Evolutionary conservation across 768 basidiomycete genomes (phyloP), one percentile per base, ranked within the genome.

Genomic region (Clitopilus passeckerianus): DNA sequence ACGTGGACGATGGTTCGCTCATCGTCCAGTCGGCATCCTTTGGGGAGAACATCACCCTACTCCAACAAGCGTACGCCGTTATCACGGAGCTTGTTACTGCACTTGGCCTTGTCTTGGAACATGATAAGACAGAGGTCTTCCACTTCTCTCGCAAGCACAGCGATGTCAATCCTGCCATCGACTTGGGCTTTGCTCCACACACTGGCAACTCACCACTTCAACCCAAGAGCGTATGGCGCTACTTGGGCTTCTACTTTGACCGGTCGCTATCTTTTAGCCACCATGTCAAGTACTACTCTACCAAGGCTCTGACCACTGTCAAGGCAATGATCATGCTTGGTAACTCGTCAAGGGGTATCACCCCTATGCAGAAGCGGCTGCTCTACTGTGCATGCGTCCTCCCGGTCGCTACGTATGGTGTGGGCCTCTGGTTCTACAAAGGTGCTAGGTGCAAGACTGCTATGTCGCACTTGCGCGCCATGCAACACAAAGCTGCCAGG

Each of bases 261-360:
- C 20, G 5, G 16, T 10, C n/a, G 16, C 46, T 50, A 4, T 20
- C 46, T 3, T 50, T 50, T 23, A 22, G 18, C 15, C 16, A 50
- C 16, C 46, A 50, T 22, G 46, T 50, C 46, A 50, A 50, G 16
- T 23, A 3, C 46, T 50, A 50, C n/a, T 50, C 46, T 22, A 50
- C 46, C n/a, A 50, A 50, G 12, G 46, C 46, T 3, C 22, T 50
- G 5, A 50, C 46, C 12, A 50, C 46, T 18, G 46, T 50, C 6
- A 50, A 50, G 20, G 46, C 46, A 10, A 57, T 57, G 56, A 15
- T 57, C 7, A 57, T 57, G 56, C 56, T 57, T 22, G 56, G 56
- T 30, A 57, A 57, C 43, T 41, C 35, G 1, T 1, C 41, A 2
- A 37, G 56, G 27, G 56, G 56, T 6, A 22, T 57, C 1, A 22